phyloP scores from a whole-genome alignment of 202 grass and related monocot genomes.

The Carex sylvatica region DNA sequence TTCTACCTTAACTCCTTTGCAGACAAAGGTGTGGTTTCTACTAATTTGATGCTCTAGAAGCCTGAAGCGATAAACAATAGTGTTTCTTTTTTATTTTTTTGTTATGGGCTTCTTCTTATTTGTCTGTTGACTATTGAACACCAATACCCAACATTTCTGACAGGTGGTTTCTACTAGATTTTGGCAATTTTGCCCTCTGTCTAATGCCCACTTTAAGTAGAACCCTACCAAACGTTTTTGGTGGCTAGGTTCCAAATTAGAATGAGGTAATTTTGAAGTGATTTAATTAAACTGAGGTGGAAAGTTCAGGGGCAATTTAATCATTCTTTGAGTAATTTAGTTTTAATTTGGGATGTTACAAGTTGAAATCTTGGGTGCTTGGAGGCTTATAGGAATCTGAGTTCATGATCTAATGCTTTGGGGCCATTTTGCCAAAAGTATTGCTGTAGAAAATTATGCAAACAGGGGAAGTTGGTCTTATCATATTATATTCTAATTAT shows the following conservation, averaged over 20 bases:
- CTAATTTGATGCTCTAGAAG: background rate
- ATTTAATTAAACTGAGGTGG: background rate
- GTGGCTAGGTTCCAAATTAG: background rate
- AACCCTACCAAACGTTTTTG: background rate
- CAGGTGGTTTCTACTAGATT: no score
- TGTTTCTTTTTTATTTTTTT: background rate
- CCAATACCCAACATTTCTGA: background rate
- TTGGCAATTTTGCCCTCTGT: background rate
- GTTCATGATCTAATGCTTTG: background rate
- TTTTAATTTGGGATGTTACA: background rate
- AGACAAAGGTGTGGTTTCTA: conserved; percentile 53
- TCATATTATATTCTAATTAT: background rate
- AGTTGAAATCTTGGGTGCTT: background rate
- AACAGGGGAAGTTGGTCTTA: background rate
- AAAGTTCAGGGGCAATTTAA: background rate
- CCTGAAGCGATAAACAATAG: background rate
- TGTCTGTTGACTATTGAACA: background rate
- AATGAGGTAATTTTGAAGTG: background rate
- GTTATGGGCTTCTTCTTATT: background rate
- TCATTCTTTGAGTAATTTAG: background rate
- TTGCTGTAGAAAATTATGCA: background rate
- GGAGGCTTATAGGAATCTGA: background rate
- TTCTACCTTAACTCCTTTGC: conserved; percentile 98
- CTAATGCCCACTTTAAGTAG: background rate
- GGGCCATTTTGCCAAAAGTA: background rate